Percentiles rank a stretch among this genome's conserved stretches.
Evolutionary conservation across 768 basidiomycete genomes (phyloP).

Genomic region (Mycena filopes): DNA sequence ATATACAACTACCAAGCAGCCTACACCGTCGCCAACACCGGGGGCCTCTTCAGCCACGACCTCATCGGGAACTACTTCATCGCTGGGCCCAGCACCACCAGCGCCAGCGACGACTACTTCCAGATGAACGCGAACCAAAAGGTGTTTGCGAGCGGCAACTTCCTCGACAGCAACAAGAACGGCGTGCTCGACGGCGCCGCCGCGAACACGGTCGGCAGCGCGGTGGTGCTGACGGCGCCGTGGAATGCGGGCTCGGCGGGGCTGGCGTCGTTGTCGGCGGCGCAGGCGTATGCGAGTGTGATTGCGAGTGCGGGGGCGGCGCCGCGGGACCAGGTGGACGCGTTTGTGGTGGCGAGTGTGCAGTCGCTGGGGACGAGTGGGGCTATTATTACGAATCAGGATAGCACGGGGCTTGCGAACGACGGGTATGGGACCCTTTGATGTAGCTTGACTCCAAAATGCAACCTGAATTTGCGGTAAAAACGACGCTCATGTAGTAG

Average conservation of each 20-base stretch:
- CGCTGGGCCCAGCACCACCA: slow-evolving; percentile 36
- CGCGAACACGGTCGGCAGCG: slow-evolving; percentile 35
- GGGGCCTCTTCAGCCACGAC: slow-evolving; percentile 35
- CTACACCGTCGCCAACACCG: slow-evolving; percentile 37
- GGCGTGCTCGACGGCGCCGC: slow-evolving; percentile 37
- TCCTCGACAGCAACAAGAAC: slow-evolving; percentile 36
- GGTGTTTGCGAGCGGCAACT: slow-evolving; percentile 35
- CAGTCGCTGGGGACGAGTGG: slow-evolving; percentile 33
- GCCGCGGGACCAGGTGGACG: slow-evolving; percentile 36
- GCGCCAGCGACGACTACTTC: slow-evolving; percentile 36
- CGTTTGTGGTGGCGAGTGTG: slow-evolving; percentile 34
- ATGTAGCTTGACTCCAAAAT: slow-evolving; percentile 6
- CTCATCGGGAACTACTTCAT: slow-evolving; percentile 39
- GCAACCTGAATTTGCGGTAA: too few relatives aligned
- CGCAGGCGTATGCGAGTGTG: slow-evolving; percentile 33
- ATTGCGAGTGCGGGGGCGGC: slow-evolving; percentile 34
- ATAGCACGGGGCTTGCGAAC: slow-evolving; percentile 34
- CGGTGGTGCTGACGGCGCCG: slow-evolving; percentile 26
- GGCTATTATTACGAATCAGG: slow-evolving; percentile 37
- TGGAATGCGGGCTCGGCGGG: slow-evolving; percentile 33
- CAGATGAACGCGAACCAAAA: slow-evolving; percentile 39
- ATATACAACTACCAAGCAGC: slow-evolving; percentile 38
- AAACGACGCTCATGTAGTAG: too few relatives aligned
- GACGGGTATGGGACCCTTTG: slow-evolving; percentile 37
- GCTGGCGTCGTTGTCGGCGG: slow-evolving; percentile 33